Conservation (phyloP, 805 yeast genomes). For the Candida khao-thaluensis region DNA sequence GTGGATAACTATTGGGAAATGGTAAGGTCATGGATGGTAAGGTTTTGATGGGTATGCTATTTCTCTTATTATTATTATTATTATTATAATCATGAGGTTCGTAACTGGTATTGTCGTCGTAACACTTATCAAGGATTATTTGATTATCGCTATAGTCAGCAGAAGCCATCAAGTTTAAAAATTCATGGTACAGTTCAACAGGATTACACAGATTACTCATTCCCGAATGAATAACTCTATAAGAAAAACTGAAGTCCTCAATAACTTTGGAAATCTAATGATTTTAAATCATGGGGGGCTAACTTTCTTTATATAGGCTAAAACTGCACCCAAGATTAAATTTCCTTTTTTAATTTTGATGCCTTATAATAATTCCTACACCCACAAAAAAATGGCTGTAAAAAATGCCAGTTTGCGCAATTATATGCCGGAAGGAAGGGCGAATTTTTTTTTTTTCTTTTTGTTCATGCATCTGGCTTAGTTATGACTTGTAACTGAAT, state of each 20-base stretch:
- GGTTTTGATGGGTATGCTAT: constrained; percentile 2
- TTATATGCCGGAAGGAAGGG: constrained; percentile 5
- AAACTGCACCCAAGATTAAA: background rate
- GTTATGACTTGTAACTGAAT: background rate
- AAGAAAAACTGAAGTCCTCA: too few species aligned
- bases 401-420: constrained; percentile 3
- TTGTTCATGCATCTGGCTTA: constrained; percentile 1
- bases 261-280: background rate
- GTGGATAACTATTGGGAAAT: constrained; percentile 8
- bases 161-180: constrained; percentile 23
- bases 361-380: constrained; percentile 2
- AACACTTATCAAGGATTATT: constrained; percentile 12
- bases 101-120: too few species aligned
- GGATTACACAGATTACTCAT: constrained; percentile 9
- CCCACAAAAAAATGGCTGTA: background rate
- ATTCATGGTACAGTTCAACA: constrained; percentile 27
- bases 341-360: constrained; percentile 2
- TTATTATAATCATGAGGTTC: too few species aligned
- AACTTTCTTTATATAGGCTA: too few species aligned
- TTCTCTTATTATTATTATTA: background rate
- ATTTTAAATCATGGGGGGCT: too few species aligned
- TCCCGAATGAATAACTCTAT: too few species aligned
- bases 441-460: constrained; percentile 5
- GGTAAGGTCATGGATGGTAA: background rate
- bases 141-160: constrained; percentile 17